Base-by-base conservation (phyloP, 176 grass and related monocot genomes). In the Carex myosuroides region DNA sequence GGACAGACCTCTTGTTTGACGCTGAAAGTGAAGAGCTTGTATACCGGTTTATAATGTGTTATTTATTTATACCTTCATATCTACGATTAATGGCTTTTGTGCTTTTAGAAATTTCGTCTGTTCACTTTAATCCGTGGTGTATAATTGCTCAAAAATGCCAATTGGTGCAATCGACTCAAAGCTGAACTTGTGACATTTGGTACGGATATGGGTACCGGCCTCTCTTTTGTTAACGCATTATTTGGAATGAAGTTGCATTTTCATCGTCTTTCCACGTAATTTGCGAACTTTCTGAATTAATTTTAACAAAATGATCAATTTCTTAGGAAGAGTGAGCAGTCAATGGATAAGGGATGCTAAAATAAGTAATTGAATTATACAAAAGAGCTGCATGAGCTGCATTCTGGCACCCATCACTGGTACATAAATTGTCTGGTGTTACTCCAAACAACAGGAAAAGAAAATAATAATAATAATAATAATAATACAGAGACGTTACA, bases 401-500 rank as follows among this genome's bases (percentile, higher is more conserved):
- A 78, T 35, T 74, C 52, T 57, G 52, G 52, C 52, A 78, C 73
- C 56, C 50, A 55, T 13, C 20, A 52, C 73, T 57, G 73, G 24
- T 78, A 78, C 17, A 78, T 35, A 33, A 33, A 4, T 21, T 5
- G 26, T 56, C 73, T 55, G 13, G 52, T 16, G 37, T 48, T 48
- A n/a, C 13, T 48, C 2, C 26, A 57, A 54, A 76, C 52, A 78
- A 33, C 24, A 73, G 29, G 12, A 35, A 73, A 73, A 5, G 9
- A 30, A 55, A 78, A 57, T 32, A 77, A 56, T 77, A 77, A 35
- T 77, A 77, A 35, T 35, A 26, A 26, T 26, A 35, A 35, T 35
- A 77, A 56, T 54, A 78, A 57, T 78, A 78, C 73, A 78, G 21
- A 57, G 73, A 56, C 7, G 26, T 56, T 56, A 57, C 52, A 78